Conservation (phyloP, 352 stramenopile genomes). For the Globisporangium radiosum region DNA sequence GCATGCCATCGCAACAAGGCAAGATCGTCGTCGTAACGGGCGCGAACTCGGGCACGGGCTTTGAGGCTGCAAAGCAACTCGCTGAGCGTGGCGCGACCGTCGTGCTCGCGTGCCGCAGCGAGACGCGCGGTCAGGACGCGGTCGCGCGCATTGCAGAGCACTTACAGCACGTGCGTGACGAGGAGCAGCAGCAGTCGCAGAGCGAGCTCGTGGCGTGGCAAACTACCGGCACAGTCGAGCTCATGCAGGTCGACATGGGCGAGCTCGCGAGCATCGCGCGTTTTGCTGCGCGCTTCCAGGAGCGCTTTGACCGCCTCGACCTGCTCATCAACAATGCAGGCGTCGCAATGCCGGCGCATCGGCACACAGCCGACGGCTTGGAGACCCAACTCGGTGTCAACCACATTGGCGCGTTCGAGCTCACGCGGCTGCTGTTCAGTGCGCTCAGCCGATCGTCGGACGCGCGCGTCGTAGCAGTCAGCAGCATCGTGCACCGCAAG, state of each 20-base stretch:
- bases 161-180: background rate
- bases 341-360: slow-evolving; percentile 9
- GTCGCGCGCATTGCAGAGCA: slow-evolving; percentile 18
- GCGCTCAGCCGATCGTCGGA: slow-evolving; percentile 17
- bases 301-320: slow-evolving; percentile 18
- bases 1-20: slow-evolving; percentile 24
- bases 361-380: slow-evolving; percentile 16
- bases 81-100: slow-evolving; percentile 52
- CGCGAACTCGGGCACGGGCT: slow-evolving; percentile 81
- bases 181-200: background rate
- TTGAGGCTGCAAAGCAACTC: slow-evolving; percentile 47
- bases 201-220: background rate
- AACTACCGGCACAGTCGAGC: slow-evolving; percentile 8
- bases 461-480: slow-evolving; percentile 29
- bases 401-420: slow-evolving; percentile 40
- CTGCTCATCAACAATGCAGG: slow-evolving; percentile 34
- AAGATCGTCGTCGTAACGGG: slow-evolving; percentile 80
- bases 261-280: slow-evolving; percentile 12
- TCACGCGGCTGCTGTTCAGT: slow-evolving; percentile 35
- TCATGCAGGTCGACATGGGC: slow-evolving; percentile 24
- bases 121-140: slow-evolving; percentile 19
- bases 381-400: slow-evolving; percentile 48
- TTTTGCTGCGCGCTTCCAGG: slow-evolving; percentile 15
- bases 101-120: slow-evolving; percentile 69
- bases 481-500: slow-evolving; percentile 26